Conservation (phyloP, 1,139 yeast species). For the Blastobotrys capitulatus region DNA sequence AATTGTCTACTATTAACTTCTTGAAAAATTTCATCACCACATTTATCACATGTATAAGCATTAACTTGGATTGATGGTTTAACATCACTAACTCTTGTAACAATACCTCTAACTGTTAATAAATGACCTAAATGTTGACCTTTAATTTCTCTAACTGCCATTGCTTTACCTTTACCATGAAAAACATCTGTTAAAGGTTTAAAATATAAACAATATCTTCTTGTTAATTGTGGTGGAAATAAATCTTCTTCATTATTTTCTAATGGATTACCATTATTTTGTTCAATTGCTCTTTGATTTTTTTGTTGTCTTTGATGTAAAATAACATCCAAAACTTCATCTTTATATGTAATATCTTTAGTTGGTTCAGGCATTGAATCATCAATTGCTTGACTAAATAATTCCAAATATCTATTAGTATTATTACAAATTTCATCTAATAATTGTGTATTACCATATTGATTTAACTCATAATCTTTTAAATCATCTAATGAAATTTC, state of each 20-base stretch:
- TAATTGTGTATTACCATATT: slow-evolving; percentile 34
- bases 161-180: slow-evolving; percentile 46
- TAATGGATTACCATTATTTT: slow-evolving; percentile 29
- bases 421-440: slow-evolving; percentile 61
- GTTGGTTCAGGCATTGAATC: slow-evolving; percentile 80
- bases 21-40: slow-evolving; percentile 96
- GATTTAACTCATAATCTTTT: slow-evolving; percentile 52
- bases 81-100: slow-evolving; percentile 93
- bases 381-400: slow-evolving; percentile 72
- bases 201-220: slow-evolving; percentile 84
- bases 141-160: slow-evolving; percentile 85
- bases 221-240: slow-evolving; percentile 81
- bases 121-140: slow-evolving; percentile 80
- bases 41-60: slow-evolving; percentile 95
- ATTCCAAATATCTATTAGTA: slow-evolving; percentile 71
- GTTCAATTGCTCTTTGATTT: slow-evolving; percentile 65
- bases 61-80: slow-evolving; percentile 87
- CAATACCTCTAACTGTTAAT: slow-evolving; percentile 89
- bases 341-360: slow-evolving; percentile 68
- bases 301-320: slow-evolving; percentile 82
- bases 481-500: slow-evolving; percentile 82
- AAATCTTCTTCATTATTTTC: slow-evolving; percentile 30
- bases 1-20: slow-evolving; percentile 83
- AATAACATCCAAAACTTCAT: slow-evolving; percentile 90
- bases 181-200: slow-evolving; percentile 57